Base-by-base conservation (phyloP, 2,329 filamentous ascomycete genomes). In the Iodosphaeria phyllophila region DNA sequence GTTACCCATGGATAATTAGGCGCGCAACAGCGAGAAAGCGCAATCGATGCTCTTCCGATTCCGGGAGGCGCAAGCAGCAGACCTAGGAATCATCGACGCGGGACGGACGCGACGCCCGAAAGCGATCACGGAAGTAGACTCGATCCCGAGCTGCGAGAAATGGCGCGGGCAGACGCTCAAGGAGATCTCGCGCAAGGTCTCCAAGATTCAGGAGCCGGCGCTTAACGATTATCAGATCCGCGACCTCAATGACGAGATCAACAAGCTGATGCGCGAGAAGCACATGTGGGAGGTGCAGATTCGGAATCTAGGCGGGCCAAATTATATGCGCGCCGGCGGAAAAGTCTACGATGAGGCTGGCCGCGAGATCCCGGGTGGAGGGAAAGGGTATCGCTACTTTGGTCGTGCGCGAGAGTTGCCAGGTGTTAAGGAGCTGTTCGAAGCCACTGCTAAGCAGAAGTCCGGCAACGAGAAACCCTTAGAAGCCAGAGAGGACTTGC, bases 31-130 rank as follows among this genome's bases (percentile, higher is more conserved):
- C 22, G 86, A 95, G 65, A 98, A 95, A 54, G 86, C 89, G 43
- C 89, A 98, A 61, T 93, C 84, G 23, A 98, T 98, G 86, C 86
- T 98, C 52, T 98, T 93, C 60, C 86, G 89, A 63, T 98, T 98
- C 63, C 82, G 89, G 50, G 89, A 92, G 45, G 79, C 86, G 41
- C 89, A 95, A 67, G 86, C 86, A 36, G 82, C 83, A 35, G 84
- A 93, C 55, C 67, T 93, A 23, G 86, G 86, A 44, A 93, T 95
- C 51, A 79, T 98, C 53, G 86, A 95, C 58, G 77, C 77, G 15
- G 78, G 82, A 30, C 79, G 84, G 32, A 76, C 82, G 6, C 79
- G 84, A 8, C 82, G 89, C 3, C 89, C 89, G 26, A 91, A 86
- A 52, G 67, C 75, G 35, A 93, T 95, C 49, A 91, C 82, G 22